Base-by-base conservation (phyloP, 2,329 filamentous ascomycete genomes). In the Colletotrichum chlorophyti region DNA sequence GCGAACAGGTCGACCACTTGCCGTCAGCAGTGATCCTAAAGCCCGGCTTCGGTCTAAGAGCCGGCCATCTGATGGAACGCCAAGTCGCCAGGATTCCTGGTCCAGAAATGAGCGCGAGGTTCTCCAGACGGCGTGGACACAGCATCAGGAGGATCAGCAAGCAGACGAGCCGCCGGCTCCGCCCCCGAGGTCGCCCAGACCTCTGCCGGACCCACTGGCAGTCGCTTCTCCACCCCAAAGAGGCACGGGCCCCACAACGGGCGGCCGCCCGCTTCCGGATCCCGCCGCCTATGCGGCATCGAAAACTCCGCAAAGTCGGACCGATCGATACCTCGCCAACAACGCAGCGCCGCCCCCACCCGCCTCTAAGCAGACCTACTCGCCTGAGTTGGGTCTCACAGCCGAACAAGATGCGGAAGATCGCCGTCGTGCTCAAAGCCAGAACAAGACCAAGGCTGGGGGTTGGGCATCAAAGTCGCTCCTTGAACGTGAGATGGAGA, bases 401-500 rank as follows among this genome's bases (percentile, higher is more conserved):
- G 81, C 83, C 10, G 87, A 91, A 72, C 85, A 82, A 40, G 83
- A 87, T 53, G 79, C 75, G 12, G 86, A 90, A 66, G 85, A 88
- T 68, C 80, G 83, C 21, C 81, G 84, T 4, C 85, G 87, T 11
- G 73, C 75, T 2, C 80, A 83, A 49, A 79, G 83, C 10, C 86
- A 89, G 67, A 72, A 76, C 45, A 81, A 83, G 69, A 88, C 86
- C 17, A 86, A 86, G 69, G 83, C 85, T 1, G 82, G 78, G 24
- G 85, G 84, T 0, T 86, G 82, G 83, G 86, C 86, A 1, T 82
- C 82, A 63, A 90, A 89, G 75, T 90, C 87, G 0, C 79, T 93
- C 9, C 81, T 93, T 2, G 90, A 93, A 74, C 84, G 88, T 24
- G 90, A 93, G 73, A 92, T 93, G 88, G 90, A 93, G 71, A 79